A percentile compares a stretch with the other conserved stretches of the same genome.
These are phyloP conservation scores for Geosmithia flava DNA, from an alignment of 2,329 filamentous ascomycete genomes.

Conservation along the genomic window DNA sequence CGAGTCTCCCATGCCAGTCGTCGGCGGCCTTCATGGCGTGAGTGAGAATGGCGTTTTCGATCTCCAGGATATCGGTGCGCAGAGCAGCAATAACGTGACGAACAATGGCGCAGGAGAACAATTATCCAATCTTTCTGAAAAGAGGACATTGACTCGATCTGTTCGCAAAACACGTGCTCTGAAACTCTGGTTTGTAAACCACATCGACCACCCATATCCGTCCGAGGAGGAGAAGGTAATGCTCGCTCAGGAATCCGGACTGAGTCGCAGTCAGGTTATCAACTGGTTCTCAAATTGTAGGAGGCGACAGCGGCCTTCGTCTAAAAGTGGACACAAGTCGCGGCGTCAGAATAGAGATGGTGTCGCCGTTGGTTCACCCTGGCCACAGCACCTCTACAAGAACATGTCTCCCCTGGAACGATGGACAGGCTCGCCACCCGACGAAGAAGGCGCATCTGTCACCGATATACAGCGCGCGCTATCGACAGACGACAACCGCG, in stretches of 20 bases:
- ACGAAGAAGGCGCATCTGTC: constrained; percentile 1
- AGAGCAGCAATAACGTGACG: constrained; percentile 5
- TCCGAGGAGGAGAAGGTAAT: constrained; percentile 28
- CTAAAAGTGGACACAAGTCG: constrained; percentile 10
- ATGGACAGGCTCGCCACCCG: constrained; percentile 2
- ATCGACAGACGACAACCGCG: constrained; percentile 8
- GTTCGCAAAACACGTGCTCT: constrained; percentile 30
- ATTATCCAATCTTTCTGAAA: constrained; percentile 10
- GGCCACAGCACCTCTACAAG: constrained; percentile 18
- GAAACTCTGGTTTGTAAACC: constrained; percentile 30
- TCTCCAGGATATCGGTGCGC: too few relatives aligned
- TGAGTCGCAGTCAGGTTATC: constrained; percentile 29
- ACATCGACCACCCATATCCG: constrained; percentile 34
- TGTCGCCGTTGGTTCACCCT: constrained; percentile 27
- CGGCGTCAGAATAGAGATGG: constrained; percentile 5
- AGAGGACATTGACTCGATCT: constrained; percentile 24
- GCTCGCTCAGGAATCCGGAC: constrained; percentile 27
- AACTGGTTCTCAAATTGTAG: constrained; percentile 40
- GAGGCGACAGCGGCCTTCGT: constrained; percentile 27
- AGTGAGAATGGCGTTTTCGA: constrained; percentile 7
- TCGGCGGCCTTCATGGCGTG: constrained; percentile 35
- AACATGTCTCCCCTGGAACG: constrained; percentile 2
- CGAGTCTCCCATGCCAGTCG: constrained; percentile 31
- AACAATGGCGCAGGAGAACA: constrained; percentile 1
- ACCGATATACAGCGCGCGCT: not conserved